phyloP scores from a whole-genome alignment of 768 basidiomycete genomes.

The Lactarius hatsudake region DNA sequence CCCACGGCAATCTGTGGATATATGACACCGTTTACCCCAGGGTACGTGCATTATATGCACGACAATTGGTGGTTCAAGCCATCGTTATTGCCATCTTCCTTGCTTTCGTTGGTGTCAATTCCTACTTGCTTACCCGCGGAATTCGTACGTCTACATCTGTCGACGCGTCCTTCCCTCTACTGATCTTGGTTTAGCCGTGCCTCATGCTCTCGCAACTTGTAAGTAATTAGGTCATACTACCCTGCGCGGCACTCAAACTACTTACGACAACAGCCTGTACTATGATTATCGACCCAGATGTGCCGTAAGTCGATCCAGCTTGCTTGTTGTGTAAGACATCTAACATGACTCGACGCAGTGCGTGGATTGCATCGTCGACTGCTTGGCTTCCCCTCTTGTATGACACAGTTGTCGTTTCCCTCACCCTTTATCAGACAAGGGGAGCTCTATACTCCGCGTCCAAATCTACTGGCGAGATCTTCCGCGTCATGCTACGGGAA shows the following conservation, averaged over 20 bases:
- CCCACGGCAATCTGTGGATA: not conserved
- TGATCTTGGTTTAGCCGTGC: slow-evolving; percentile 1
- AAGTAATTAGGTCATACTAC: not conserved
- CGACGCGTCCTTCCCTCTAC: not conserved
- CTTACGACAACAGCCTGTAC: slow-evolving; percentile 36
- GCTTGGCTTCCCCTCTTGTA: slow-evolving; percentile 44
- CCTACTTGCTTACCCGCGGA: slow-evolving; percentile 52
- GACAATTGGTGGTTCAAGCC: slow-evolving; percentile 29
- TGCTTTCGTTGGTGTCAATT: slow-evolving; percentile 45
- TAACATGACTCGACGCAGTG: slow-evolving; percentile 20
- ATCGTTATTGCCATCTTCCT: slow-evolving; percentile 38
- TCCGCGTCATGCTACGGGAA: slow-evolving; percentile 17
- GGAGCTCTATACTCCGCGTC: not conserved
- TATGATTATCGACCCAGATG: slow-evolving; percentile 37
- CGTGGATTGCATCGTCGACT: slow-evolving; percentile 35
- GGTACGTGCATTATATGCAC: slow-evolving; percentile 35
- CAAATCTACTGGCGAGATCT: slow-evolving; percentile 3
- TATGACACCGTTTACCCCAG: slow-evolving; percentile 14
- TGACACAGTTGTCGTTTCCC: slow-evolving; percentile 37
- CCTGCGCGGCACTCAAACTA: not conserved
- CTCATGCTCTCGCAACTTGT: slow-evolving; percentile 16
- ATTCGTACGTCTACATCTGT: slow-evolving; percentile 40
- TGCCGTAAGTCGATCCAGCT: slow-evolving; percentile 28
- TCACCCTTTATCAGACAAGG: slow-evolving; percentile 37
- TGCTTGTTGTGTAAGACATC: not conserved